Percentiles rank a stretch among this genome's conserved stretches.
Evolutionary conservation across 768 basidiomycete genomes (phyloP).

Genomic region (Calocera viscosa): DNA sequence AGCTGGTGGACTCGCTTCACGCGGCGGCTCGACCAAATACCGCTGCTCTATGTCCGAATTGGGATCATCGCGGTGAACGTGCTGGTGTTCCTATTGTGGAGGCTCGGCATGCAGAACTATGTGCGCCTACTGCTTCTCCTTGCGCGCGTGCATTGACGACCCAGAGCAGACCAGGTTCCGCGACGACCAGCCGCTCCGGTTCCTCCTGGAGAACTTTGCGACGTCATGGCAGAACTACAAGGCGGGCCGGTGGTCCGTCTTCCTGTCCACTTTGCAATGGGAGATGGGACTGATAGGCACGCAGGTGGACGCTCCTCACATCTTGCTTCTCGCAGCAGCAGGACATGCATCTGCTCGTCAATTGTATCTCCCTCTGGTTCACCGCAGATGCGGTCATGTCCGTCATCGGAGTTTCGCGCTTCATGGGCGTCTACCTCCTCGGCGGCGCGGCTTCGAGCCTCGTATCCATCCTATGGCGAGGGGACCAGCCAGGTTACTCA

Average conservation of each 20-base stretch:
- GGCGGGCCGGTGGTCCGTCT: background rate
- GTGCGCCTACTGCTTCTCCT: background rate
- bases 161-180: background rate
- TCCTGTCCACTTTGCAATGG: background rate
- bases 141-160: background rate
- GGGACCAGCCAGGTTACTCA: background rate
- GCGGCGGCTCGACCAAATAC: background rate
- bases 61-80: background rate
- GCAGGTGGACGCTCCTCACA: background rate
- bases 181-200: background rate
- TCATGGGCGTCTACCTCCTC: background rate
- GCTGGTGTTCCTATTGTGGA: background rate
- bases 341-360: background rate
- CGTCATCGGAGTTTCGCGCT: background rate
- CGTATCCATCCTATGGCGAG: background rate
- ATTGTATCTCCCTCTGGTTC: background rate
- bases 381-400: background rate
- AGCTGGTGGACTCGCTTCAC: background rate
- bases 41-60: background rate
- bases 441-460: background rate
- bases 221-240: background rate
- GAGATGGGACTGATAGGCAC: background rate
- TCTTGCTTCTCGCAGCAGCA: background rate
- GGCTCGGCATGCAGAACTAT: background rate
- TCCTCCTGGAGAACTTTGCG: background rate